A percentile compares a stretch with the other conserved stretches of the same genome.
These are phyloP conservation scores for Striga hermonthica DNA, from an alignment of 305 asterid species.

Conservation along the genomic window DNA sequence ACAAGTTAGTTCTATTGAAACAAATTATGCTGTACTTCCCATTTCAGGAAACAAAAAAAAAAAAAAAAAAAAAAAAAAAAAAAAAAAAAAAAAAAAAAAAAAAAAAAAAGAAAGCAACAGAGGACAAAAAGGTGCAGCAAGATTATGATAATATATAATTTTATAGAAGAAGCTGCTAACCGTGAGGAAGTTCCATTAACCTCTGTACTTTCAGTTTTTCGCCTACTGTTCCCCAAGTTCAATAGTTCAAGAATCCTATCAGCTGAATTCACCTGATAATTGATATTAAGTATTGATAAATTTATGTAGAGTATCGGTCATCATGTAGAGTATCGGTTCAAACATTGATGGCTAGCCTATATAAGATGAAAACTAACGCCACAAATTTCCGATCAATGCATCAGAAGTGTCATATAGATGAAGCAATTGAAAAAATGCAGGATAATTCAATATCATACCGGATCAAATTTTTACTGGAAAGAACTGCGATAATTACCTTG, in stretches of 20 bases:
- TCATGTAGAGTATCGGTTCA: too few relatives aligned
- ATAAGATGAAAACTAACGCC: slow-evolving; percentile 16
- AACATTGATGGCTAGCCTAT: slow-evolving; percentile 9
- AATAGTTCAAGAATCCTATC: slow-evolving; percentile 88
- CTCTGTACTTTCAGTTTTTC: slow-evolving; percentile 94
- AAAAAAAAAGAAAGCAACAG: not conserved
- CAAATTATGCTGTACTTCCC: not conserved
- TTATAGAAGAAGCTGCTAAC: slow-evolving; percentile 46
- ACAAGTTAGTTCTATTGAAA: slow-evolving; percentile 1
- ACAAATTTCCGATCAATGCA: slow-evolving; percentile 4
- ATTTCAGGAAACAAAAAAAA: slow-evolving; percentile 7
- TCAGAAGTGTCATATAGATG: slow-evolving; percentile 21
- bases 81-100: not conserved
- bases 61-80: not conserved
- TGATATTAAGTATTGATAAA: slow-evolving; percentile 1
- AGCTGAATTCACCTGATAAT: slow-evolving; percentile 82
- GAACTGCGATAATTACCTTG: slow-evolving; percentile 46
- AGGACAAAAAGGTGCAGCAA: slow-evolving; percentile 13
- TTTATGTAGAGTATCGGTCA: slow-evolving; percentile 24
- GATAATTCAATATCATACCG: not conserved
- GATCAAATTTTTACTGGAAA: slow-evolving; percentile 25
- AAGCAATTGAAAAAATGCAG: slow-evolving; percentile 22
- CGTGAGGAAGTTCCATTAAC: slow-evolving; percentile 92
- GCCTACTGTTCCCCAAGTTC: slow-evolving; percentile 87
- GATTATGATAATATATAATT: slow-evolving; percentile 13